phyloP scores from a whole-genome alignment of 768 basidiomycete species.

The Psilocybe cubensis region DNA sequence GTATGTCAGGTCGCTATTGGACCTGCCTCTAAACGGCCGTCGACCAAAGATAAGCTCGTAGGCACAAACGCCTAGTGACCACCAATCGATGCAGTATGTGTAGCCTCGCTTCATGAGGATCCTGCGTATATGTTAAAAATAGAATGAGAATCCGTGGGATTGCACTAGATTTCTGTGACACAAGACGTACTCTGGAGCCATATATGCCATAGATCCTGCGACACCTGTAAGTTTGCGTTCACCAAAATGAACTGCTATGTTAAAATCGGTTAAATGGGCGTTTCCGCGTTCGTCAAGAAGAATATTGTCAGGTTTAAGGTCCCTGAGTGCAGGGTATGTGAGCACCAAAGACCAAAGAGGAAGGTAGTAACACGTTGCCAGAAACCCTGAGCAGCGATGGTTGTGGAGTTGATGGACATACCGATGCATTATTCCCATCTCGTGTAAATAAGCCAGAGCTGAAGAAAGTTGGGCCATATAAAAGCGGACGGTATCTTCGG shows the following conservation, averaged over 20 bases:
- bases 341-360: constrained; percentile 10
- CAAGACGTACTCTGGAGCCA: constrained; percentile 77
- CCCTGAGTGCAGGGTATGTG: constrained; percentile 50
- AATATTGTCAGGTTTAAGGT: constrained; percentile 98
- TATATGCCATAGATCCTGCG: constrained; percentile 99
- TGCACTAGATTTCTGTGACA: background rate
- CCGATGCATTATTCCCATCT: constrained; percentile 96
- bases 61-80: constrained; percentile 93
- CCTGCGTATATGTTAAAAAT: constrained; percentile 28
- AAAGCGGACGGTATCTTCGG: constrained; percentile 82
- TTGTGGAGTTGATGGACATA: constrained; percentile 36
- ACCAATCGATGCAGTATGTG: constrained; percentile 94
- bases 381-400: constrained; percentile 4
- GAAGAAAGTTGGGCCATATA: constrained; percentile 91
- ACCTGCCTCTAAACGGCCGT: constrained; percentile 90
- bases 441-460: constrained; percentile 88
- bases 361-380: constrained; percentile 8
- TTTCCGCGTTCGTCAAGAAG: constrained; percentile 95
- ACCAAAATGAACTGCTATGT: constrained; percentile 96
- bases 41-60: constrained; percentile 93
- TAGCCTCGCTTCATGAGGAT: constrained; percentile 94
- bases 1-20: constrained; percentile 91
- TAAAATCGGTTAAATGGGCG: constrained; percentile 97
- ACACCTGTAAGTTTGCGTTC: constrained; percentile 89
- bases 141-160: constrained; percentile 9